These are phyloP conservation scores for Phytophthora megakarya DNA, from an alignment of 352 stramenopile species.

Conservation along the genomic window DNA sequence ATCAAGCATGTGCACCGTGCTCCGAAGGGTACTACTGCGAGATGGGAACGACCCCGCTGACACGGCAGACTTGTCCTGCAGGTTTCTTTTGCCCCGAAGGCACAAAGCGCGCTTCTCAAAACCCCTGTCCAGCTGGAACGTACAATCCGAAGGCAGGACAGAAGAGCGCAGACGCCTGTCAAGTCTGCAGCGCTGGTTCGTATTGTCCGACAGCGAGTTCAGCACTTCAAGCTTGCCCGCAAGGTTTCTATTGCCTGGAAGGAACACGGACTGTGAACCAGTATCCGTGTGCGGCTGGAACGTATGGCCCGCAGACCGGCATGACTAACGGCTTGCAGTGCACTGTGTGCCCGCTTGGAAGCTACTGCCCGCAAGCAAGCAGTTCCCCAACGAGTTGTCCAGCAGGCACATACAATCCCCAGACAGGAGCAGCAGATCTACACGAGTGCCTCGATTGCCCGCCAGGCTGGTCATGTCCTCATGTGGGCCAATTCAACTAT, in stretches of 20 bases:
- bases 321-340: conserved; percentile 59
- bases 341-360: conserved; percentile 60
- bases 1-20: conserved; percentile 78
- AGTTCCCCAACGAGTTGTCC: conserved; percentile 69
- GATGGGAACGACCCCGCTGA: conserved; percentile 72
- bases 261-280: conserved; percentile 66
- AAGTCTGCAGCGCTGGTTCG: conserved; percentile 58
- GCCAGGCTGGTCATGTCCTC: conserved; percentile 74
- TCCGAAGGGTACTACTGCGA: conserved; percentile 81
- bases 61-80: conserved; percentile 61
- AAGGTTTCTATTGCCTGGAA: conserved; percentile 84
- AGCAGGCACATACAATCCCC: conserved; percentile 78
- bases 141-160: conserved; percentile 70
- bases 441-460: conserved; percentile 76
- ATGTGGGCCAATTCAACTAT: conserved; percentile 64
- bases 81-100: conserved; percentile 75
- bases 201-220: conserved; percentile 67
- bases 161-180: conserved; percentile 56
- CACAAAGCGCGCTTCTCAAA: conserved; percentile 67
- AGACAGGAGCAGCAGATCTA: conserved; percentile 43
- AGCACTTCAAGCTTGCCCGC: conserved; percentile 58
- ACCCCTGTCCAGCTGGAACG: conserved; percentile 87
- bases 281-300: conserved; percentile 88
- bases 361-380: conserved; percentile 85
- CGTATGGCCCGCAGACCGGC: conserved; percentile 70